Conservation (phyloP, 345 rosid species). For the Isatis tinctoria region DNA sequence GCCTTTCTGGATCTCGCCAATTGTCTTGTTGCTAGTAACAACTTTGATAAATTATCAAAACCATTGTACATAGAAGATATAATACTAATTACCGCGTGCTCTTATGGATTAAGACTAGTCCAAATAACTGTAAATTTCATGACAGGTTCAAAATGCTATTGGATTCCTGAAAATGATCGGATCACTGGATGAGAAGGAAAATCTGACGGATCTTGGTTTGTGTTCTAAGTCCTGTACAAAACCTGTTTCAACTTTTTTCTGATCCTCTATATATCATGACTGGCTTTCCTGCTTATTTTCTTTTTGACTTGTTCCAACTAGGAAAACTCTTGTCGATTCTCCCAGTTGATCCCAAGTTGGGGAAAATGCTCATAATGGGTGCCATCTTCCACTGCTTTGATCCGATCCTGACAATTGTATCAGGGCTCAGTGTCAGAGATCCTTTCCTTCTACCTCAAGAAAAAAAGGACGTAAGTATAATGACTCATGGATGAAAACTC, state of each 20-base stretch:
- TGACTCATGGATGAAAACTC: neutral
- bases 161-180: conserved; percentile 91
- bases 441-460: conserved; percentile 99
- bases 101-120: neutral
- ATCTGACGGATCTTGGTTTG: conserved; percentile 93
- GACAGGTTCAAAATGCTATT: conserved; percentile 93
- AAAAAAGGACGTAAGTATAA: conserved; percentile 77
- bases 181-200: conserved; percentile 85
- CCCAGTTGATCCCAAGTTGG: conserved; percentile 99
- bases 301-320: conserved; percentile 30
- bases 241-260: neutral
- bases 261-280: neutral
- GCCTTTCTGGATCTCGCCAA: neutral
- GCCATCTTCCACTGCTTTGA: conserved; percentile 92
- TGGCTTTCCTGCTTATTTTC: conserved; percentile 6
- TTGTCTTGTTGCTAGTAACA: neutral
- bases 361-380: conserved; percentile 99
- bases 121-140: neutral
- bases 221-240: conserved; percentile 20
- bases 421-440: conserved; percentile 96
- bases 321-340: conserved; percentile 83
- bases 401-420: conserved; percentile 82
- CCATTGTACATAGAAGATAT: neutral
- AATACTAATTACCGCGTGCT: neutral
- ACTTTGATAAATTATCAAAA: neutral